These are phyloP conservation scores for Penicillium sp. DNA, from an alignment of 2,329 filamentous ascomycete species.

Conservation along the genomic window DNA sequence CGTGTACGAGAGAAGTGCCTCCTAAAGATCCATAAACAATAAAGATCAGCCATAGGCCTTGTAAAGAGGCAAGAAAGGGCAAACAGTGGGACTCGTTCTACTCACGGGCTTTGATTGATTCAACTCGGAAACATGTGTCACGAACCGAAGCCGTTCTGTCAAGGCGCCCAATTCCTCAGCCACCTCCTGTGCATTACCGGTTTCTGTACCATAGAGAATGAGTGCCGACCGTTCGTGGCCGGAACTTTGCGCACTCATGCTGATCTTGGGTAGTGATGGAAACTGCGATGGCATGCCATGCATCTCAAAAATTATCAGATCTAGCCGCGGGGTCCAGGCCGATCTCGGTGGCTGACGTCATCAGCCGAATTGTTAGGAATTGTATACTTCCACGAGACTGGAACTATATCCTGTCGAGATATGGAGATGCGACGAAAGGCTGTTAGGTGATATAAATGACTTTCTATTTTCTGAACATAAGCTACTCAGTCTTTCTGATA, in stretches of 20 bases:
- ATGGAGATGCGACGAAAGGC: neutral
- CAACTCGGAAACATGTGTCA: slow-evolving; percentile 74
- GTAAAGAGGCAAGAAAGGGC: neutral
- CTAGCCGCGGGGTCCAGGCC: slow-evolving; percentile 21
- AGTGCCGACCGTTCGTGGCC: slow-evolving; percentile 57
- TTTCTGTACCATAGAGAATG: slow-evolving; percentile 91
- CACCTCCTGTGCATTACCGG: slow-evolving; percentile 88
- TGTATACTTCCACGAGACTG: neutral
- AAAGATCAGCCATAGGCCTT: neutral
- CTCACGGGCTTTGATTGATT: slow-evolving; percentile 75
- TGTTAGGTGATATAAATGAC: neutral
- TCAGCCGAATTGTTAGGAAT: slow-evolving; percentile 6
- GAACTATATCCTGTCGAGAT: neutral
- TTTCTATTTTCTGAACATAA: neutral
- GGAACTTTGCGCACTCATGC: slow-evolving; percentile 30
- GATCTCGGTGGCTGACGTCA: slow-evolving; percentile 38
- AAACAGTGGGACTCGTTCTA: neutral
- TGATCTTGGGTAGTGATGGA: slow-evolving; percentile 17
- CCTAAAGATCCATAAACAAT: slow-evolving; percentile 26
- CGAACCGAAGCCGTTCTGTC: slow-evolving; percentile 77
- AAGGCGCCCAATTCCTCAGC: slow-evolving; percentile 80
- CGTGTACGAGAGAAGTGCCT: slow-evolving; percentile 40
- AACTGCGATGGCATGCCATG: slow-evolving; percentile 16
- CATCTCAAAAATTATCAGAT: slow-evolving; percentile 19
- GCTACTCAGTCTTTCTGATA: neutral